These are phyloP conservation scores for Paramyrothecium roridum DNA, from an alignment of 2,329 filamentous ascomycete species.

Conservation along the genomic window DNA sequence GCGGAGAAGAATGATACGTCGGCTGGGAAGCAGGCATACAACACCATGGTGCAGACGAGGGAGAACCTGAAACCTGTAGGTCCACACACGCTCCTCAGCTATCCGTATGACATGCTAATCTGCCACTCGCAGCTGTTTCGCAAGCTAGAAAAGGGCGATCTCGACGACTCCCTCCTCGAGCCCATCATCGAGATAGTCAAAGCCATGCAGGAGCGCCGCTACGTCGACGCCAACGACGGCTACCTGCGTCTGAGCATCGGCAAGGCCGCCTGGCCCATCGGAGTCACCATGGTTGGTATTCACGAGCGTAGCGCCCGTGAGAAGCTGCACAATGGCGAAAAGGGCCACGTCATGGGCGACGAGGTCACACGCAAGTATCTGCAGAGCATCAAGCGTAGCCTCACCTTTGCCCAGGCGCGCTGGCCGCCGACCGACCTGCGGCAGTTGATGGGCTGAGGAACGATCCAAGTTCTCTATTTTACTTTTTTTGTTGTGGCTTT, in stretches of 20 bases:
- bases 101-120: too few relatives aligned
- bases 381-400: constrained; percentile 94
- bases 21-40: constrained; percentile 77
- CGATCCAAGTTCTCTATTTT: neutral
- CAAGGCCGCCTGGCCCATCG: constrained; percentile 97
- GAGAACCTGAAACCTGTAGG: constrained; percentile 78
- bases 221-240: constrained; percentile 94
- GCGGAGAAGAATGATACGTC: constrained; percentile 62
- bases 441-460: constrained; percentile 77
- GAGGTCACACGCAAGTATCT: constrained; percentile 93
- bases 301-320: constrained; percentile 95
- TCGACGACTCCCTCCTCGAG: constrained; percentile 75
- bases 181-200: constrained; percentile 90
- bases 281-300: constrained; percentile 99
- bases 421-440: constrained; percentile 92
- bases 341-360: constrained; percentile 95
- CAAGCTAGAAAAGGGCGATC: constrained; percentile 76
- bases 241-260: constrained; percentile 92
- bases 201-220: constrained; percentile 83
- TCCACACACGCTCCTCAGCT: constrained; percentile 2
- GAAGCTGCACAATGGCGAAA: constrained; percentile 84
- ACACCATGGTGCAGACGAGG: constrained; percentile 81
- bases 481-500: neutral
- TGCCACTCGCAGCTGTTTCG: constrained; percentile 75
- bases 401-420: constrained; percentile 94